Conservation (phyloP, 2,329 filamentous ascomycete species). For the Stemphylium vesicarium region DNA sequence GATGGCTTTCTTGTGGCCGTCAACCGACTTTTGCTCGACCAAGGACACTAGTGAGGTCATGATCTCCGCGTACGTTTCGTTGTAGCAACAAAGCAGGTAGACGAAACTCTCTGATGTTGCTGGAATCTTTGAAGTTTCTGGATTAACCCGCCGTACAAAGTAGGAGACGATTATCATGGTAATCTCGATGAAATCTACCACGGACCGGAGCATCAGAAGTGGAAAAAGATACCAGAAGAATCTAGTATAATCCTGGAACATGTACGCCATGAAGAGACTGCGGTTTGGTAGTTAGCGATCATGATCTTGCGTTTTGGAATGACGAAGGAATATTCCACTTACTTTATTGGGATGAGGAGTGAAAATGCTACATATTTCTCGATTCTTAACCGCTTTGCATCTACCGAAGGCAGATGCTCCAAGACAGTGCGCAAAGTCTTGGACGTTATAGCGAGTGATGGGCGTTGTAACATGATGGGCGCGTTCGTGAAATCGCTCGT, state of each 20-base stretch:
- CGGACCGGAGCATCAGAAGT: not conserved
- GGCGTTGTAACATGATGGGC: not conserved
- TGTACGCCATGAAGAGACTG: conserved; percentile 1
- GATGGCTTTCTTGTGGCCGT: conserved; percentile 5
- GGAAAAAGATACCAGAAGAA: not conserved
- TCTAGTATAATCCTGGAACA: not conserved
- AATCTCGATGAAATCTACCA: conserved; percentile 4
- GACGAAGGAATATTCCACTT: not conserved
- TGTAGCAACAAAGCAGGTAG: conserved; percentile 8
- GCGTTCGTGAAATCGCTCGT: not conserved
- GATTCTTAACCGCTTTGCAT: not conserved
- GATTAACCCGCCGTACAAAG: not conserved
- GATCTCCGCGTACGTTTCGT: conserved; percentile 6
- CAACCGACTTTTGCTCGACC: conserved; percentile 5
- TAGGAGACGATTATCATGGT: conserved; percentile 1
- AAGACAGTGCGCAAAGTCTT: conserved; percentile 1
- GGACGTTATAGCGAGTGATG: not conserved
- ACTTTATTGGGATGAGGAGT: conserved; percentile 5
- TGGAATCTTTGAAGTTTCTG: not conserved
- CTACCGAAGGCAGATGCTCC: not conserved
- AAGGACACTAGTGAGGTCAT: conserved; percentile 8
- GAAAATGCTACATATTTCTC: conserved; percentile 2
- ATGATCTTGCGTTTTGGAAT: not conserved
- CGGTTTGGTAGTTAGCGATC: not conserved
- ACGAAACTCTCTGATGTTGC: conserved; percentile 1